A percentile compares a stretch with the other conserved stretches of the same genome.
Evolutionary conservation across 1,139 yeast genomes (phyloP).

Genomic region (Pneumocystis wakefieldiae): DNA sequence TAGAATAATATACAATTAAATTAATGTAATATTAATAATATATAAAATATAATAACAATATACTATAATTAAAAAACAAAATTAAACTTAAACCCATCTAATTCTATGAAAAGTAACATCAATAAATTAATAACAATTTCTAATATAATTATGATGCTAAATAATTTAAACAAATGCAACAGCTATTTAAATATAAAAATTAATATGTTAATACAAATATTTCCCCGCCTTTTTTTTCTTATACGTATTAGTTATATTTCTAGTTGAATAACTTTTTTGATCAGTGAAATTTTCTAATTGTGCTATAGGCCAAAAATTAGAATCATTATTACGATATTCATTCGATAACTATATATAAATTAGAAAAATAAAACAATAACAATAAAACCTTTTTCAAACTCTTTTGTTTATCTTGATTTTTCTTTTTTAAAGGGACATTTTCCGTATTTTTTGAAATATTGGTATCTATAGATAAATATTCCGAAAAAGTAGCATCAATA

Average conservation of each 20-base stretch:
- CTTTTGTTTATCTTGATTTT: not conserved
- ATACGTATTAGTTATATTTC: not conserved
- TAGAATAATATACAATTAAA: no score
- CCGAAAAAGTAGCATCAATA: not conserved
- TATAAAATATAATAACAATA: not conserved
- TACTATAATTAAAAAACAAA: not conserved
- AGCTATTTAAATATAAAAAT: not conserved
- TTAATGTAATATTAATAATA: no score
- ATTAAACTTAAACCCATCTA: not conserved
- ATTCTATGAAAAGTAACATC: not conserved
- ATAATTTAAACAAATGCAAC: not conserved
- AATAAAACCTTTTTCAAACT: not conserved
- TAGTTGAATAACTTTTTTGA: not conserved
- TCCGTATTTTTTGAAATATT: not conserved
- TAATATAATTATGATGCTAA: not conserved
- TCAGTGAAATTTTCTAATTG: not conserved
- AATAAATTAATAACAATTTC: not conserved
- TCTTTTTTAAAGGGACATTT: not conserved
- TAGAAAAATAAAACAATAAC: not conserved
- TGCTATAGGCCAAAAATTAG: not conserved
- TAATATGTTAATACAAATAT: not conserved
- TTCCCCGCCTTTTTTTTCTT: not conserved
- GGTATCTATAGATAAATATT: not conserved
- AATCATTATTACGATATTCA: not conserved
- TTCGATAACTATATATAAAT: not conserved